Evolutionary conservation across 108 stramenopile genomes (phyloP).

Genomic region (Fistulifera pelliculosa): DNA sequence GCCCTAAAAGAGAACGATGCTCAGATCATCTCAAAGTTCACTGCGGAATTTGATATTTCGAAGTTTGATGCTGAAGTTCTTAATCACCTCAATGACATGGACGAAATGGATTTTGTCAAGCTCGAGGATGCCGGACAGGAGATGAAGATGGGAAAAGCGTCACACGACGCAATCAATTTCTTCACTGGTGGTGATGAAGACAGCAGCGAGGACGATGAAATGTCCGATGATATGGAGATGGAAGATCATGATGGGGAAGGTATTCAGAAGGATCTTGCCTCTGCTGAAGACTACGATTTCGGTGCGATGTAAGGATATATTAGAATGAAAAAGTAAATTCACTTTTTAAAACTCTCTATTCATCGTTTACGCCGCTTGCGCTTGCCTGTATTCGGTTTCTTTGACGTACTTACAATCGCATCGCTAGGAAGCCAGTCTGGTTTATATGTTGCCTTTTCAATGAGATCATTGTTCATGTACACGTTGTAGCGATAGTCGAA

Average conservation of each 20-base stretch:
- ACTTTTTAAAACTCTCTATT: no score
- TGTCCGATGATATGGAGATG: constrained; percentile 30
- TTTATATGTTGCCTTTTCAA: constrained; percentile 1
- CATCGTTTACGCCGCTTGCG: no score
- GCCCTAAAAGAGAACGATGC: constrained; percentile 26
- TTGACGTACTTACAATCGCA: no score
- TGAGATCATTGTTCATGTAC: constrained; percentile 7
- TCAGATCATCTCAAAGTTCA: constrained; percentile 58
- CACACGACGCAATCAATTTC: constrained; percentile 29
- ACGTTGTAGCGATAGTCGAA: constrained; percentile 7
- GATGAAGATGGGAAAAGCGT: constrained; percentile 13
- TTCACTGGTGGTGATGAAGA: constrained; percentile 39
- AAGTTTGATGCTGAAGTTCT: constrained; percentile 69
- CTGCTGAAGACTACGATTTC: constrained; percentile 46
- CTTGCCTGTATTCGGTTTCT: no score
- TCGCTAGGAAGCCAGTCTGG: not conserved
- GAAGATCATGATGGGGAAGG: constrained; percentile 46
- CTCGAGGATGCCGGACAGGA: constrained; percentile 20
- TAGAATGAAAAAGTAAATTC: no score
- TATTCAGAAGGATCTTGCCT: no score
- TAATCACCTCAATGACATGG: constrained; percentile 62
- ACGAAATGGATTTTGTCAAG: constrained; percentile 86
- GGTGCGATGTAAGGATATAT: constrained; percentile 25
- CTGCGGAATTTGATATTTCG: constrained; percentile 62
- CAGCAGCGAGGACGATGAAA: constrained; percentile 46